Base-by-base conservation (phyloP, 768 basidiomycete species). In the Boletus vermiculosoides region DNA sequence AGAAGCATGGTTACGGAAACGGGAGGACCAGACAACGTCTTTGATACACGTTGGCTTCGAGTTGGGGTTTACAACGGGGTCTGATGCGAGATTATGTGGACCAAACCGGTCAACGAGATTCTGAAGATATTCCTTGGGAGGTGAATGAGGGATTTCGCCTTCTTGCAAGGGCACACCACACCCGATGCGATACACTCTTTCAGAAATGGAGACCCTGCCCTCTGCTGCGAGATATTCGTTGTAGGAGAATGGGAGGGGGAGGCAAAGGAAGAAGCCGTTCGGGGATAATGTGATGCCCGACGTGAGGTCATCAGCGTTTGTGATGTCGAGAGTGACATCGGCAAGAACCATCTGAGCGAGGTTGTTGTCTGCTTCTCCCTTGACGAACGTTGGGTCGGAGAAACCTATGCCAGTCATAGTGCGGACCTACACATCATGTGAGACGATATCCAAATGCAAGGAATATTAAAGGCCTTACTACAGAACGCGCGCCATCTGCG, bases 401-500 rank as follows among this genome's bases (percentile, higher is more conserved):
- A 81, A 83, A 16, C 67, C 65, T 45, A 83, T 74, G 1, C 76
- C 75, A 1, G 73, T 67, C 41, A 72, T 55, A 20, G 71, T 63
- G 45, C 82, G 80, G 25, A 83, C 63, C 82, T 83, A 49, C 4
- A 10, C 1, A 1, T 6, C 11, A 8, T n/a, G 16, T 51, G 16
- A 57, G 47, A 18, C 7, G 1, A 50, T 23, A n/a, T 28, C 0
- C 1, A 20, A 30, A 15, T 2, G 12, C 6, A 47, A 36, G 39
- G 9, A 30, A n/a, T 28, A 48, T 10, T 9, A n/a, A 30, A n/a
- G 30, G 23, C 63, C 73, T 48, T 61, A 82, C 82, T 34, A 64
- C 60, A 0, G 81, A 83, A 55, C 65, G 73, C 3, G 79, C 68
- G 4, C 83, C 82, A 61, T 84, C 82, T 6, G 82, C 80, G 23